These are phyloP conservation scores for Areca catechu DNA, from an alignment of 176 grass and related monocot genomes.

Conservation along the genomic window DNA sequence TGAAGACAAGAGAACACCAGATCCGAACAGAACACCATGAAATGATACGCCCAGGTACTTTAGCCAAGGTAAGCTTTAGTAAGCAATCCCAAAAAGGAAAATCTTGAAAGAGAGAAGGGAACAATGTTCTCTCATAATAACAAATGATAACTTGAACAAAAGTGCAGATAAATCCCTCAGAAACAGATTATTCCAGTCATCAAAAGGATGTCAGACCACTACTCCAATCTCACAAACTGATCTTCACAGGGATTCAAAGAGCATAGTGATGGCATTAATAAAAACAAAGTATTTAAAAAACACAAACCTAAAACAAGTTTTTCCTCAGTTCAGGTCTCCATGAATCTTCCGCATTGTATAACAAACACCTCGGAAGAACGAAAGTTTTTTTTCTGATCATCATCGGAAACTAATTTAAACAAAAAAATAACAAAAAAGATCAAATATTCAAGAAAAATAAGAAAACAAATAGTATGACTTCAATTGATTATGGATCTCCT, in stretches of 20 bases:
- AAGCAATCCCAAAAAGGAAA: no score
- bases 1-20: no score
- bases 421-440: not conserved
- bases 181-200: not conserved
- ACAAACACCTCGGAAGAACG: not conserved
- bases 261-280: not conserved
- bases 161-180: not conserved
- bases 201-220: not conserved
- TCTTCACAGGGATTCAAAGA: not conserved
- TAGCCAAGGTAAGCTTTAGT: no score
- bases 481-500: not conserved
- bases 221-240: not conserved
- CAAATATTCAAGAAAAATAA: not conserved
- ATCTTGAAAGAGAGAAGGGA: no score
- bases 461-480: not conserved
- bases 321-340: conserved; percentile 13
- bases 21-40: no score
- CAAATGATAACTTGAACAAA: no score
- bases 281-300: not conserved
- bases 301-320: not conserved
- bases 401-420: not conserved
- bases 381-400: conserved; percentile 6
- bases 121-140: no score
- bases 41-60: no score
- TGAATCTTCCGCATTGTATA: conserved; percentile 8